A percentile compares a stretch with the other conserved stretches of the same genome.
These are phyloP conservation scores for Chalciporus piperatus DNA, from an alignment of 768 basidiomycete genomes.

Conservation along the genomic window DNA sequence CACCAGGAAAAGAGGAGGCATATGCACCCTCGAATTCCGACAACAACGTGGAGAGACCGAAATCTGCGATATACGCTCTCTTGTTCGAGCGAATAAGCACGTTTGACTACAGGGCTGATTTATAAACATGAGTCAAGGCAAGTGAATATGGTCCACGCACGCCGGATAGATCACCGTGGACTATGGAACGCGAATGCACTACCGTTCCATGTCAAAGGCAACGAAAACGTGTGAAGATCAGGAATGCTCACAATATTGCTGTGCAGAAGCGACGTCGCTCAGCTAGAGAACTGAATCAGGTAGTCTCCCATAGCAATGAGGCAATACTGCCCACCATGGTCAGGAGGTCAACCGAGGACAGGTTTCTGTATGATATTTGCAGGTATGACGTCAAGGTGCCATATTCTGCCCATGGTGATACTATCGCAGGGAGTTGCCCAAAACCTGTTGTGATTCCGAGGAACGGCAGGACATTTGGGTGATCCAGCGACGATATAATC, in stretches of 20 bases:
- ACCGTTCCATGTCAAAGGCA: neutral
- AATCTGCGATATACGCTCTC: constrained; percentile 1
- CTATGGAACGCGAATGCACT: constrained; percentile 5
- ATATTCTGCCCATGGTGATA: constrained; percentile 27
- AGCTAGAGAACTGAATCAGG: neutral
- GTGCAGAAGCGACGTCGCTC: neutral
- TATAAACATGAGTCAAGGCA: neutral
- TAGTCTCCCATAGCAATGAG: too few relatives aligned
- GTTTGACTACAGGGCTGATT: constrained; percentile 1
- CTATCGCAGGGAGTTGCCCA: constrained; percentile 22
- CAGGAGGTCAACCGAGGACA: constrained; percentile 7
- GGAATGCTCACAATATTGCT: constrained; percentile 5
- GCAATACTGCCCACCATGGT: constrained; percentile 11
- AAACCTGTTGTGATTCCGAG: constrained; percentile 20
- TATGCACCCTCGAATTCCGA: neutral
- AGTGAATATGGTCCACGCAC: neutral
- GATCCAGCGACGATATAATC: constrained; percentile 19
- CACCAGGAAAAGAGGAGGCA: neutral
- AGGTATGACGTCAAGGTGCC: constrained; percentile 22
- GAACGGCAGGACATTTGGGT: constrained; percentile 24
- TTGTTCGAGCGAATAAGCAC: neutral
- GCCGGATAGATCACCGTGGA: constrained; percentile 7
- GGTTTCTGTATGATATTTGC: neutral
- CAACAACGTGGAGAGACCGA: constrained; percentile 2
- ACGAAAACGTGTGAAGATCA: neutral